Evolutionary conservation across 2,329 filamentous ascomycete genomes (phyloP), one percentile per base, ranked within the genome.

Genomic region (Coniochaeta sp.): DNA sequence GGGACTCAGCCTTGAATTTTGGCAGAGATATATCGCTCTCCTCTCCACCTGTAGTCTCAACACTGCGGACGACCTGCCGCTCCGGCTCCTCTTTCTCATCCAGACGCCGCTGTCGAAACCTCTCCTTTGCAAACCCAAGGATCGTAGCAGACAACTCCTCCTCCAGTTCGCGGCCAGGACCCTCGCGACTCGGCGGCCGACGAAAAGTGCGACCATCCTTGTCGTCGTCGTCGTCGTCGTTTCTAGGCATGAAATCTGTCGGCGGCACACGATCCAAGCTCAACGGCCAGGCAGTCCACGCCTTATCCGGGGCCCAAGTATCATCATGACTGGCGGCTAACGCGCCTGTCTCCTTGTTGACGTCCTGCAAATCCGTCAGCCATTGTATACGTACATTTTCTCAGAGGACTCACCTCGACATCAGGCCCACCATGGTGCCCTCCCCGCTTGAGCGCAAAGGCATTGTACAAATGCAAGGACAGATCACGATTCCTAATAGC

Each of bases 201-300:
- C 47, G 19, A 52, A 52, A 52, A 16, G 47, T 52, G n/a, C 24
- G 19, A 9, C 22, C 47, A 6, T 17, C 47, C 24, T 84, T 81
- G 59, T 82, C 74, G 7, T 77, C 81, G 59, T 82, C 74, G 7
- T 77, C 75, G 57, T 84, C 78, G 8, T 73, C 67, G 8, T 70
- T 70, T 62, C 70, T 78, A n/a, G 38, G 38, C 58, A 77, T 71
- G 62, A 89, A 81, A 22, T 77, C 76, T 16, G 79, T 76, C 17
- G 77, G 74, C 1, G 89, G 90, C 8, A 95, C 85, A 28, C 81
- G 74, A 8, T 78, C 74, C 5, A 82, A 77, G 22, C 79, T 79
- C 68, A 96, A 72, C 5, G 93, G 93, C 93, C 93, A 97, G 0
- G 92, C 89, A 19, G 90, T 90, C 93, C 93, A 97, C 5, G 70